Percentiles rank a stretch among this genome's conserved stretches.
phyloP scores from a whole-genome alignment of 176 grass and related monocot genomes.

The Carex kokanica region DNA sequence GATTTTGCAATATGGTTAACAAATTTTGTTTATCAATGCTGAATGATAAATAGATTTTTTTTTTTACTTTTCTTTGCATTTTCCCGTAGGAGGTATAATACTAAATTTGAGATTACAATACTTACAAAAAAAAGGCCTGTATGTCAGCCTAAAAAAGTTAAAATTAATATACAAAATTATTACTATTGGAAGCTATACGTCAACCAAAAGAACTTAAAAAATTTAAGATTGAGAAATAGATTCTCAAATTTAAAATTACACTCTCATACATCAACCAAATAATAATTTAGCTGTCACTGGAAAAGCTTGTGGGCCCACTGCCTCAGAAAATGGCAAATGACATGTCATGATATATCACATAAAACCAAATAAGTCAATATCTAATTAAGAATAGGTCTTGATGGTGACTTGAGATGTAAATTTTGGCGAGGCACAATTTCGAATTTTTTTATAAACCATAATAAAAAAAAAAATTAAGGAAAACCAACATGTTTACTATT shows the following conservation, averaged over 20 bases:
- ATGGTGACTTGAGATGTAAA: conserved; percentile 3
- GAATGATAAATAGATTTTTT: not conserved
- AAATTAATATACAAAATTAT: no score
- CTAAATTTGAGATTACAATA: no score
- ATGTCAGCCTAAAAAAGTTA: not conserved
- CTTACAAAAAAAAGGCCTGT: not conserved
- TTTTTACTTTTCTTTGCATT: no score
- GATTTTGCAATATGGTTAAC: not conserved
- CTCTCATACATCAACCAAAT: not conserved
- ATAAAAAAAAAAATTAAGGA: no score
- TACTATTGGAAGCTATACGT: not conserved
- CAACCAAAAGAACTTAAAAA: not conserved
- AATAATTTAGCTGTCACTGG: not conserved
- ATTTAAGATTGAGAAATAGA: not conserved
- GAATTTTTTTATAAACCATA: no score
- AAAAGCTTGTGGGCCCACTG: not conserved
- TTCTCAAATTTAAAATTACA: not conserved
- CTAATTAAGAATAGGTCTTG: conserved; percentile 13
- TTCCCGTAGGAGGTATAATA: no score
- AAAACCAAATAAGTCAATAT: conserved; percentile 16
- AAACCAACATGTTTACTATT: no score
- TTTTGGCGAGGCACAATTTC: conserved; percentile 11
- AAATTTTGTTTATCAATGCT: not conserved
- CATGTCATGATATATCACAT: not conserved
- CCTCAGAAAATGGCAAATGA: not conserved